Evolutionary conservation across 1,139 yeast genomes (phyloP), one percentile per base, ranked within the genome.

Genomic region (Wickerhamiella pararugosa): DNA sequence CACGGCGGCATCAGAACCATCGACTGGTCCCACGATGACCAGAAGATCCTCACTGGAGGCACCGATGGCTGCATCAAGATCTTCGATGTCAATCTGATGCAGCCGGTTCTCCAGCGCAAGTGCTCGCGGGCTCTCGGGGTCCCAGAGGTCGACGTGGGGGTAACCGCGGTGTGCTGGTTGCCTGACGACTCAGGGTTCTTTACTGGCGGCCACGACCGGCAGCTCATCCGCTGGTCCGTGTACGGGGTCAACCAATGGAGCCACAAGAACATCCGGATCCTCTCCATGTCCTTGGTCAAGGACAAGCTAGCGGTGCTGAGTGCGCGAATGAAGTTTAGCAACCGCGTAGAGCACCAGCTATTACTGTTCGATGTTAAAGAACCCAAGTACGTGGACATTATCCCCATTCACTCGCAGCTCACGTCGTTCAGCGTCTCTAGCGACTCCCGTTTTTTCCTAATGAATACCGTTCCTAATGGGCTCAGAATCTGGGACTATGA

Each of bases 161-260:
- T 73, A 2, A 75, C 86, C 71, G 69, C 90, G 11, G 76, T 86
- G 51, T 86, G 76, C 47, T 86, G 92, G 75, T 61, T 79, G 35
- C 84, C 83, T 1, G 59, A 64, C 43, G 70, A 71, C 6, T 72
- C 76, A 25, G 71, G 69, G 45, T 78, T 82, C 48, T 67, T 83
- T 7, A 66, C 80, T 21, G 92, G 93, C 0, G 76, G 90, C 1
- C 84, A 50, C 0, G 95, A 83, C 56, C 76, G 76, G 49, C 76
- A 73, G 39, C 70, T 84, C 45, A 71, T 73, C 30, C 69, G 80
- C 9, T 81, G 72, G 63, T 73, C 76, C 50, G 53, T 71, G 25
- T 59, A 64, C 7, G 77, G 67, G 36, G 60, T 59, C 43, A 60
- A 59, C 43, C 53, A 57, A 28, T 65, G 58, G 48, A 58, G 60